Evolutionary conservation across 2,329 filamentous ascomycete species (phyloP).

Genomic region (Akanthomyces lecanii): DNA sequence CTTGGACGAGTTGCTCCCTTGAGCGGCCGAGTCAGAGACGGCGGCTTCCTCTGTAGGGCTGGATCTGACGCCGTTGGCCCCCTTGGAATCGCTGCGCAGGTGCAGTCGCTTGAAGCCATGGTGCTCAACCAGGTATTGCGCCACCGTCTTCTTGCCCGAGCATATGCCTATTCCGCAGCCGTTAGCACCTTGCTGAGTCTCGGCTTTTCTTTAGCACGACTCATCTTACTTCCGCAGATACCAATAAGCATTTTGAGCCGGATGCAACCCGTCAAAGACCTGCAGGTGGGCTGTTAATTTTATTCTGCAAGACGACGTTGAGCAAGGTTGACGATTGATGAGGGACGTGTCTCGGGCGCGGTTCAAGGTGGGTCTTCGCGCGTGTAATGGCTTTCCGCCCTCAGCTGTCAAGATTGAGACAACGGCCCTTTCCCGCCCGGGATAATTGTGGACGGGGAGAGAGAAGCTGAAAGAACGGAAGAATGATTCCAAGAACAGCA

Average conservation of each 20-base stretch:
- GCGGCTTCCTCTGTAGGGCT: background rate
- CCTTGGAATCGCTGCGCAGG: constrained; percentile 36
- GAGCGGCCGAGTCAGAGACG: constrained; percentile 16
- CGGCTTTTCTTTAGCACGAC: constrained; percentile 10
- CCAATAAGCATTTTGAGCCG: constrained; percentile 63
- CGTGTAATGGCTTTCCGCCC: constrained; percentile 1
- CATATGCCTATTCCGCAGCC: constrained; percentile 65
- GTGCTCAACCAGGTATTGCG: constrained; percentile 78
- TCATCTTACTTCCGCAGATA: constrained; percentile 62
- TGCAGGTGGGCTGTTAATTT: constrained; percentile 2
- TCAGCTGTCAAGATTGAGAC: background rate
- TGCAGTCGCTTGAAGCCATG: constrained; percentile 75
- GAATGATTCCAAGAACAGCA: background rate
- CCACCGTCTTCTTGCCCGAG: constrained; percentile 86
- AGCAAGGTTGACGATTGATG: constrained; percentile 1
- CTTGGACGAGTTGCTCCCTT: constrained; percentile 14
- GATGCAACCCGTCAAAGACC: background rate
- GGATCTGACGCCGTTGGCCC: background rate
- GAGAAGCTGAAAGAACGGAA: background rate
- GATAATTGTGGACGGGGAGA: background rate
- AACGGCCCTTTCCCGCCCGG: background rate
- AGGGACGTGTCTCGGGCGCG: constrained; percentile 15
- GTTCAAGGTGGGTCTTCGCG: constrained; percentile 12
- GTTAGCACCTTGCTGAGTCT: constrained; percentile 1
- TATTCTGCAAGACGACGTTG: background rate